These are phyloP conservation scores for Mortierella sp. DNA, from an alignment of 371 early-diverging fungal genomes.

Conservation along the genomic window DNA sequence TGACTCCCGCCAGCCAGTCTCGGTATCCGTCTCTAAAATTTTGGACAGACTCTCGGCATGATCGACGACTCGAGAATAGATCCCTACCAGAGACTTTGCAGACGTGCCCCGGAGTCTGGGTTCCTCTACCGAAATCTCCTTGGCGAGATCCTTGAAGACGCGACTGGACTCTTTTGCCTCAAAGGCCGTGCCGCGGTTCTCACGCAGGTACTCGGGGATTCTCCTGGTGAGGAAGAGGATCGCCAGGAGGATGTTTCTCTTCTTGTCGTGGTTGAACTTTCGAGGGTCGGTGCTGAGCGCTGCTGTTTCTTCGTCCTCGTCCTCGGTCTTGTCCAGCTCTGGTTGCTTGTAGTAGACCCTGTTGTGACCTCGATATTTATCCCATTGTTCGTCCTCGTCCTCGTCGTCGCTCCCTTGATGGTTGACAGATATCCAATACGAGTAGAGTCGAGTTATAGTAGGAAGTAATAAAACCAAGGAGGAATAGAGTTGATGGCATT, in stretches of 20 bases:
- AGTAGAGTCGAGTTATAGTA: no score
- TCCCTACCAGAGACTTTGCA: background rate
- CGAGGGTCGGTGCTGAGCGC: background rate
- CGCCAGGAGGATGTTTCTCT: background rate
- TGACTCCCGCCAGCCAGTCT: background rate
- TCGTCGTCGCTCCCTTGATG: background rate
- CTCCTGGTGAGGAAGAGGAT: background rate
- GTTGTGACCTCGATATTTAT: background rate
- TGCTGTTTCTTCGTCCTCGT: background rate
- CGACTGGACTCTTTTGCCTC: background rate
- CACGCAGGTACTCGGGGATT: background rate
- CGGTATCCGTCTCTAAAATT: background rate
- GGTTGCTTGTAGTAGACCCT: background rate
- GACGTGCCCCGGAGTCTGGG: background rate
- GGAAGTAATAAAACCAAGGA: no score
- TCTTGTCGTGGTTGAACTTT: background rate
- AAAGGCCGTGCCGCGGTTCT: background rate
- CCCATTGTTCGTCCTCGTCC: background rate
- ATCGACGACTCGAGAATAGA: background rate
- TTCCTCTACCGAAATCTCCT: background rate
- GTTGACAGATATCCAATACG: no score
- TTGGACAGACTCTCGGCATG: background rate
- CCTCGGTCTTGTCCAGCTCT: background rate
- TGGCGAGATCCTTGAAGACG: background rate
- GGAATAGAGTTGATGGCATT: background rate